A percentile compares a stretch with the other conserved stretches of the same genome.
Conservation (phyloP, 228 moss, liverwort and hornwort genomes). For the Sphagnum fallax region DNA sequence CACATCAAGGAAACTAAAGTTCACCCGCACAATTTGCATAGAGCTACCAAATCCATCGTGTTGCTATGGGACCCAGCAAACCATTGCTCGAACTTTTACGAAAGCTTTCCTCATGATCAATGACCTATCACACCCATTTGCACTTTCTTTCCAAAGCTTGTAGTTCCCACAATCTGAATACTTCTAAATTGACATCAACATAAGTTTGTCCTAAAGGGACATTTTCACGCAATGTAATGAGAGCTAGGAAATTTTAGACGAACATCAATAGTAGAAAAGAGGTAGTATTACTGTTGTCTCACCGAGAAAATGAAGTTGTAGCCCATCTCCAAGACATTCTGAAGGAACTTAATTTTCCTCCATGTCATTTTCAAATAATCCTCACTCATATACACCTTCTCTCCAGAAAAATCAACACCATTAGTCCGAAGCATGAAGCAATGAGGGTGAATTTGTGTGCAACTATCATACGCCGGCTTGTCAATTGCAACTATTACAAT, state of each 20-base stretch:
- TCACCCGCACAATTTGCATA: too few relatives aligned
- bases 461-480: conserved; percentile 46
- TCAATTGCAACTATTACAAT: conserved; percentile 71
- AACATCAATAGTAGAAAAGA: not conserved
- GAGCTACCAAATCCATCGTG: too few relatives aligned
- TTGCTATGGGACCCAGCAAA: too few relatives aligned
- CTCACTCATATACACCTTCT: conserved; percentile 66
- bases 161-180: not conserved
- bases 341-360: conserved; percentile 64
- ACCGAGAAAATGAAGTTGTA: conserved; percentile 83
- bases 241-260: not conserved
- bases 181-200: not conserved
- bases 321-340: conserved; percentile 63
- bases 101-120: too few relatives aligned
- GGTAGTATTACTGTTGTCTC: not conserved
- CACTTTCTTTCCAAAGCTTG: too few relatives aligned
- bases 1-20: not conserved
- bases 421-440: conserved; percentile 66
- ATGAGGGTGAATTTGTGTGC: conserved; percentile 57
- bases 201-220: not conserved
- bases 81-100: too few relatives aligned
- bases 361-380: conserved; percentile 97
- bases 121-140: too few relatives aligned
- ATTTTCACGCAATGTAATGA: not conserved
- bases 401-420: conserved; percentile 79